Evolutionary conservation across 2,329 filamentous ascomycete genomes (phyloP), one percentile per base, ranked within the genome.

Genomic region (Aureobasidium sp.): DNA sequence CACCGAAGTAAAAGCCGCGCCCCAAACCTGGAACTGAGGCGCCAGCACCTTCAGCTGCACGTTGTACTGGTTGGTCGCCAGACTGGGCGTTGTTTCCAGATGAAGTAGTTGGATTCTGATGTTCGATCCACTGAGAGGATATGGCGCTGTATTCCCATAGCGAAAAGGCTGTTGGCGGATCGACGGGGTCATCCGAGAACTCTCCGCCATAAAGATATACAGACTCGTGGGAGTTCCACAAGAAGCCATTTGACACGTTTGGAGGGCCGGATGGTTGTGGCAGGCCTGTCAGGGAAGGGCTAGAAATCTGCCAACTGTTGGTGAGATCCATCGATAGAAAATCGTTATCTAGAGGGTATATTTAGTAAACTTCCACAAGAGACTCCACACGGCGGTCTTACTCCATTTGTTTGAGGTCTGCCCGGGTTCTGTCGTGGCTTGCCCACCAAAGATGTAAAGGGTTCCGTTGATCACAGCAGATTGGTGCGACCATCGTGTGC

Each of bases 1-100:
- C 89, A 29, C 88, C 89, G 73, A 92, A 92, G 71, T 90, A 92
- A 79, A 85, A 92, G 36, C 87, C 89, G 51, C 87, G 75, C 0
- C 88, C 88, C 0, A 91, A 75, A 60, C 86, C 83, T 0, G 87
- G 84, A 0, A 92, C 84, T 32, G 84, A 88, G 15, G 89, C 74
- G 0, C 87, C 87, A 12, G 89, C 87, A 7, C 89, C 89, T 71
- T 92, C 89, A 1, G 88, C 87, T 2, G 87, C 82, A 50, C 88
- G 79, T 70, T 91, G 85, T 2, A 92, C 80, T 0, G 81, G 74
- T 24, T 81, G 74, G 24, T 80, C 79, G 10, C 77, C 82, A 0
- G 75, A 75, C 26, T 84, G 82, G 0, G 87, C 85, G 67, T 84
- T 82, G 47, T 84, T 82, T 1, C 88, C 88, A 0, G 79, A 76